Evolutionary conservation across 768 basidiomycete genomes (phyloP).

Genomic region (Kwoniella dejecticola): DNA sequence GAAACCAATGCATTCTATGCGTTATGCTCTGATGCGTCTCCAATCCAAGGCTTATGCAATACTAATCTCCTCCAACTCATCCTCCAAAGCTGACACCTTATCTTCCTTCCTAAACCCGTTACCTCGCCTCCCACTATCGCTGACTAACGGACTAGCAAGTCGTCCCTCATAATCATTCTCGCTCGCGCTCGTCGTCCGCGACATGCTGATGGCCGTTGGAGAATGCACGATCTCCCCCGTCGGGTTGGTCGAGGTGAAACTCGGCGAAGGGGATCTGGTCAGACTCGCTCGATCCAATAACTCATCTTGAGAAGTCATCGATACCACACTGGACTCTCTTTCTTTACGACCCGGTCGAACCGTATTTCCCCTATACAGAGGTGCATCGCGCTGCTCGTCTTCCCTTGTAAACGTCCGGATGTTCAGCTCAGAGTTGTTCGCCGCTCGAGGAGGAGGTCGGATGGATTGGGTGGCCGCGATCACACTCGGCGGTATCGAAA

Average conservation of each 20-base stretch:
- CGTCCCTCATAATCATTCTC: not conserved
- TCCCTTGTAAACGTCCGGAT: conserved; percentile 14
- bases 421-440: conserved; percentile 18
- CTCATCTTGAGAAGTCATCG: conserved; percentile 33
- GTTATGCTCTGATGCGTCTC: not conserved
- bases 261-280: conserved; percentile 2
- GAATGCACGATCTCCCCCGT: not conserved
- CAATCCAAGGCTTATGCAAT: not conserved
- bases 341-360: conserved; percentile 15
- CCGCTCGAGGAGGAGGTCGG: conserved; percentile 35
- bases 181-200: not conserved
- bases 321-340: conserved; percentile 35
- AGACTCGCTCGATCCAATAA: conserved; percentile 20
- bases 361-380: conserved; percentile 12
- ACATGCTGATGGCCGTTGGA: conserved; percentile 13
- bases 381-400: conserved; percentile 28
- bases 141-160: not conserved
- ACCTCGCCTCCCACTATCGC: not conserved
- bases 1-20: too few relatives aligned
- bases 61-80: conserved; percentile 43
- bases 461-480: conserved; percentile 31
- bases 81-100: conserved; percentile 31
- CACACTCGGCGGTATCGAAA: conserved; percentile 26
- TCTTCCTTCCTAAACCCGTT: not conserved
- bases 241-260: not conserved